Evolutionary conservation across 352 stramenopile genomes (phyloP), one percentile per base, ranked within the genome.

Genomic region (Globisporangium abappressorium): DNA sequence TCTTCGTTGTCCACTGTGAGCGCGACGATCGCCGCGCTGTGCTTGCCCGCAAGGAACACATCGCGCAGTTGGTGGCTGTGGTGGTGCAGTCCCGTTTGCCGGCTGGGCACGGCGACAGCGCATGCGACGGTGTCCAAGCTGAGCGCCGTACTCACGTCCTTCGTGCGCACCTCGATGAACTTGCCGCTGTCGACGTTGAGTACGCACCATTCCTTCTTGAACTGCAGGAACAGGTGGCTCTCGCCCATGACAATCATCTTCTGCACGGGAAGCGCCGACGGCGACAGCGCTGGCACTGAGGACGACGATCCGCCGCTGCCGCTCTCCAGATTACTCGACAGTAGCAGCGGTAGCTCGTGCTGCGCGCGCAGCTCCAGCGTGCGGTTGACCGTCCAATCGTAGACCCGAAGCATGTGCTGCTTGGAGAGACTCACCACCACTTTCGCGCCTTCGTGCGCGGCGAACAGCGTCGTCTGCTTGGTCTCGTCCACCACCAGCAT

Each of bases 311-410:
- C 64, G 11, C 57, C 26, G 24, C 9, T 38, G 11, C 57, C 22
- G 24, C 9, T 38, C 12, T 57, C 41, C 24, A 57, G 26, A 47
- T 8, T 51, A 18, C 43, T 30, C 22, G 41, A 33, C 28, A 69
- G 55, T 57, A 81, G 28, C 24, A 66, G 58, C 59, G 70, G 57
- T n/a, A 94, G 59, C 9, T 93, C 84, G 62, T 92, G 83, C 66
- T 87, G 76, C 9, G 72, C 71, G 8, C 87, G 84, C 9, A 82
- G 54, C 49, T 88, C 76, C 30, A 93, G 72, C 30, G 74, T 60
- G 22, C 75, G 65, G 57, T 81, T 85, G 30, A 77, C 74, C 1
- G 78, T 93, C 85, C 87, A 93, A 75, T 95, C 85, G 64, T 82
- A 92, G 34, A 93, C 78, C 53, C 82, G 82, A 14, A 95, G 65